Base-by-base conservation (phyloP, 75 land plant species). In the Ceratopteris richardii region DNA sequence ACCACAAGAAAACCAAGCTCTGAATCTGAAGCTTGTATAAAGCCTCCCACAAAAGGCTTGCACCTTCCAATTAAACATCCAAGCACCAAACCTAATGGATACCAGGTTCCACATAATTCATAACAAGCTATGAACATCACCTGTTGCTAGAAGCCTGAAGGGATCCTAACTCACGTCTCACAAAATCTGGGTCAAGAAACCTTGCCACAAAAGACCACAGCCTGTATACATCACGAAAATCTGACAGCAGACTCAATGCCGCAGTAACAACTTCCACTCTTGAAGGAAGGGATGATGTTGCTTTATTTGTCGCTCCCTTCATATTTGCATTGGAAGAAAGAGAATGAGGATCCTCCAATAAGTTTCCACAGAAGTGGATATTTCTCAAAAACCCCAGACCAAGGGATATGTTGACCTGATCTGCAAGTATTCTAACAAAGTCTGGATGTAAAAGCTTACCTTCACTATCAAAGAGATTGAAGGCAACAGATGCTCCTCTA, bases 401-500 rank as follows among this genome's bases (percentile, higher is more conserved):
- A 51, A 94, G 83, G 27, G 83, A 89, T 1, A 94, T 90, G 0
- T 80, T 85, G 25, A 70, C 60, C 40, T 68, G 67, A 62, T 90
- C 96, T 39, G 88, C 98, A 18, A 94, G 55, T 59, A 75, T 87
- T 48, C 72, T 87, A 12, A 94, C 88, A 41, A 77, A 19, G 52
- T 81, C 90, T 31, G 96, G 85, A 36, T 77, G 67, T 1, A 94
- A 29, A 23, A 86, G 31, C 6, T 55, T 69, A 26, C 85, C 76
- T 29, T 40, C 69, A 1, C 62, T 57, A 44, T 81, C 84, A 60
- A 66, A 76, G 22, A 94, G 52, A 60, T 94, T 94, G 73, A 94
- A 94, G 20, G 98, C 91, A 5, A 94, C 77, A 12, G 98, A 69
- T 54, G 96, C 87, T 31, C 98, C 98, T 41, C 98, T 74, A 58